Percentiles rank a stretch among this genome's conserved stretches.
Evolutionary conservation across 805 yeast species (phyloP).

Genomic region (Clavispora phyllophila): DNA sequence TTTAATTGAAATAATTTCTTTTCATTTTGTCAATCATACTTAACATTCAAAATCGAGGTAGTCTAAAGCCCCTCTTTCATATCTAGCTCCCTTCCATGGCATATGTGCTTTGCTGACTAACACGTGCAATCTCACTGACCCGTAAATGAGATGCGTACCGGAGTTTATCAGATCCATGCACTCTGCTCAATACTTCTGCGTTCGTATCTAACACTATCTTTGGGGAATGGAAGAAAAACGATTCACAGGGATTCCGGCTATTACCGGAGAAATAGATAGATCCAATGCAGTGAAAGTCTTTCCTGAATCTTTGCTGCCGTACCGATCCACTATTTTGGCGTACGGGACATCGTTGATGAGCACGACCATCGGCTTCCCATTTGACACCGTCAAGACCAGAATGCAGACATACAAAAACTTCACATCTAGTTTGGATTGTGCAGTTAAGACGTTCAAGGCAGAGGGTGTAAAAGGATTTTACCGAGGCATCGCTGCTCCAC

Average conservation of each 20-base stretch:
- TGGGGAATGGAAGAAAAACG: neutral
- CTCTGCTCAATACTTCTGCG: neutral
- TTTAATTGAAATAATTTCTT: too few relatives aligned
- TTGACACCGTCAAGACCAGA: constrained; percentile 82
- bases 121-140: neutral
- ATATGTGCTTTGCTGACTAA: neutral
- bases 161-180: neutral
- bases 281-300: constrained; percentile 43
- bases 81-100: neutral
- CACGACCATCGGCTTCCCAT: constrained; percentile 73
- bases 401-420: constrained; percentile 71
- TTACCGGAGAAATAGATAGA: constrained; percentile 50
- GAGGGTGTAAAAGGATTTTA: constrained; percentile 73
- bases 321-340: constrained; percentile 55
- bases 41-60: too few relatives aligned
- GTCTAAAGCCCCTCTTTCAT: too few relatives aligned
- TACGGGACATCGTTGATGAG: constrained; percentile 59
- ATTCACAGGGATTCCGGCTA: constrained; percentile 44
- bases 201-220: neutral
- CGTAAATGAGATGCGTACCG: neutral
- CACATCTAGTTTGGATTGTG: constrained; percentile 52
- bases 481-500: constrained; percentile 72
- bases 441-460: constrained; percentile 44
- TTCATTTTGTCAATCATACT: too few relatives aligned
- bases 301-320: constrained; percentile 46